Base-by-base conservation (phyloP, 2,329 filamentous ascomycete genomes). In the Stagonosporopsis tanaceti region DNA sequence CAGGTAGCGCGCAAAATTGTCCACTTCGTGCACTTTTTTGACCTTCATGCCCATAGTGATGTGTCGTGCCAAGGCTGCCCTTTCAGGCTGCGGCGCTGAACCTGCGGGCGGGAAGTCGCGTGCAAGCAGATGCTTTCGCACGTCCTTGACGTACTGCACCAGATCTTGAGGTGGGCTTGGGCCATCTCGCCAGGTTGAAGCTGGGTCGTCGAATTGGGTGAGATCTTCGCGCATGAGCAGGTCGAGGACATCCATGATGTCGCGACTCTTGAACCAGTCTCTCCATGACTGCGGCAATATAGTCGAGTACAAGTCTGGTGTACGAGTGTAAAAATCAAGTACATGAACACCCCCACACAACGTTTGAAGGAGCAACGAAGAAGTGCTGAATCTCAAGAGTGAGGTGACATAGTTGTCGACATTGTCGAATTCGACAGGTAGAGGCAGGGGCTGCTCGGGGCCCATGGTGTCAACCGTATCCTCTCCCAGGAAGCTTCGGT, bases 261-360 rank as follows among this genome's bases (percentile, higher is more conserved):
- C 86, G 70, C 87, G 85, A 17, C 83, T 77, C 34, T 89, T 79
- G 64, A 98, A 88, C 79, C 93, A 98, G 0, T 81, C 72, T 62
- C 91, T 87, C 95, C 95, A 99, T 76, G 93, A 88, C 59, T 84
- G 74, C 0, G 93, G 91, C 1, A 99, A 77, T 1, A 94, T 84
- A 1, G 85, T 82, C 50, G 89, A 86, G 74, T 97, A 99, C 0
- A 97, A 83, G 62, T 92, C 90, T 5, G 92, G 91, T 45, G 92
- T 86, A 39, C 87, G 86, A 2, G 93, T 97, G 79, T 97, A 92
- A 78, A 99, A 98, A 75, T 99, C 95, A 54, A 98, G 84, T 61
- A 99, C 93, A 73, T 99, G 95, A 0, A 98, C 91, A n/a, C 94
- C 93, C 51, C 95, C 95, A 72, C 93, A 97, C n/a, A 99, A 83